Percentiles rank a stretch among this genome's conserved stretches.
These are phyloP conservation scores for Caloboletus inedulis DNA, from an alignment of 1,284 basidiomycete species.

Conservation along the genomic window DNA sequence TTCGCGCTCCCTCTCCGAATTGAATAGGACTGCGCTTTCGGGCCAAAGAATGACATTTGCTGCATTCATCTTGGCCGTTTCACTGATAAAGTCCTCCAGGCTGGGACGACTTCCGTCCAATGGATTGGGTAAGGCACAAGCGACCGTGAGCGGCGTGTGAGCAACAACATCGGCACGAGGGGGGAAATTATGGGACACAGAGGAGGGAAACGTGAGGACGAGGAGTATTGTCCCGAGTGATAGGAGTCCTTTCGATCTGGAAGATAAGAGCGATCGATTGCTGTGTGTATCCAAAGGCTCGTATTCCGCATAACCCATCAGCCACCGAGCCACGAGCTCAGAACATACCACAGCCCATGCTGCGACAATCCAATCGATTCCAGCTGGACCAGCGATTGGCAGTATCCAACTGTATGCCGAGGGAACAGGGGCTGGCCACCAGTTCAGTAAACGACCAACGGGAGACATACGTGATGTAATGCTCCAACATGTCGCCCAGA, in stretches of 20 bases:
- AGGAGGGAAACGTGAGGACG: slow-evolving; percentile 56
- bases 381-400: slow-evolving; percentile 52
- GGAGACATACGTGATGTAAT: slow-evolving; percentile 52
- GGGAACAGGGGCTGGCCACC: slow-evolving; percentile 52
- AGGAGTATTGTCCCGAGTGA: slow-evolving; percentile 43
- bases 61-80: slow-evolving; percentile 44
- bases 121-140: slow-evolving; percentile 57
- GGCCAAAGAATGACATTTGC: slow-evolving; percentile 75
- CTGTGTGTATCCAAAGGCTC: slow-evolving; percentile 6
- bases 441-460: slow-evolving; percentile 64
- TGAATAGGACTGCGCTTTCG: slow-evolving; percentile 68
- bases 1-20: slow-evolving; percentile 46
- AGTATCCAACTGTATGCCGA: slow-evolving; percentile 62
- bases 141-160: slow-evolving; percentile 55
- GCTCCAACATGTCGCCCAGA: slow-evolving; percentile 66
- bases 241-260: slow-evolving; percentile 26
- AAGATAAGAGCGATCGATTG: slow-evolving; percentile 15
- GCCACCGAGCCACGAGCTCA: slow-evolving; percentile 50
- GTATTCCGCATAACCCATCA: slow-evolving; percentile 39
- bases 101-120: slow-evolving; percentile 41
- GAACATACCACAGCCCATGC: slow-evolving; percentile 68
- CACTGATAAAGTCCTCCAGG: slow-evolving; percentile 59
- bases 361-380: slow-evolving; percentile 66
- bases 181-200: slow-evolving; percentile 42
- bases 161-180: slow-evolving; percentile 40